A percentile compares a stretch with the other conserved stretches of the same genome.
Conservation (phyloP, 1,139 yeast genomes). For the Hyphopichia fennica region DNA sequence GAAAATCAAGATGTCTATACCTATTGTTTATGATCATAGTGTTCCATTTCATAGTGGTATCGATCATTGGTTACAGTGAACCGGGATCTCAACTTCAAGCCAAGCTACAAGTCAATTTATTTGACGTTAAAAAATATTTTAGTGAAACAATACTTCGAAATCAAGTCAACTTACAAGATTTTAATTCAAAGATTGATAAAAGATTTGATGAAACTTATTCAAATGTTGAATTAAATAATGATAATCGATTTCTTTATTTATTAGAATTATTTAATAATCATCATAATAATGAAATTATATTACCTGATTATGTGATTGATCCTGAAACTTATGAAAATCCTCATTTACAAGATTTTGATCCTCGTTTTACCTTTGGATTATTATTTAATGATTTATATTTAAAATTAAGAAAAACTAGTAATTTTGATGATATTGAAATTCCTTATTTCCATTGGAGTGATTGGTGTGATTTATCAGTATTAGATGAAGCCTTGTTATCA, state of each 20-base stretch:
- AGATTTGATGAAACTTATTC: conserved; percentile 1
- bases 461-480: conserved; percentile 27
- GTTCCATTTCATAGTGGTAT: conserved; percentile 17
- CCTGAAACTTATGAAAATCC: conserved; percentile 11
- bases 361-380: conserved; percentile 31
- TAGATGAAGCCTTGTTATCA: conserved; percentile 19
- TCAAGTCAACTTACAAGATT: conserved; percentile 6
- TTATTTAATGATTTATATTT: conserved; percentile 20
- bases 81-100: not conserved
- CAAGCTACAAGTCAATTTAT: not conserved
- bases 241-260: conserved; percentile 5
- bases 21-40: conserved; percentile 14
- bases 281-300: conserved; percentile 7
- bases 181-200: conserved; percentile 7
- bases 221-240: conserved; percentile 3
- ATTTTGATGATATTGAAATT: conserved; percentile 11
- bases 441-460: conserved; percentile 42
- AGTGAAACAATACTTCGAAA: not conserved
- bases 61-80: conserved; percentile 8
- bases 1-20: conserved; percentile 19
- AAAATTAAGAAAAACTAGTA: conserved; percentile 4
- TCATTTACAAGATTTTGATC: conserved; percentile 26
- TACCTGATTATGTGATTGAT: conserved; percentile 12
- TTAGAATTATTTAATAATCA: conserved; percentile 7
- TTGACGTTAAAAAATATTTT: conserved; percentile 1